Conservation (phyloP, 768 basidiomycete genomes). For the Suillus ampliporus region DNA sequence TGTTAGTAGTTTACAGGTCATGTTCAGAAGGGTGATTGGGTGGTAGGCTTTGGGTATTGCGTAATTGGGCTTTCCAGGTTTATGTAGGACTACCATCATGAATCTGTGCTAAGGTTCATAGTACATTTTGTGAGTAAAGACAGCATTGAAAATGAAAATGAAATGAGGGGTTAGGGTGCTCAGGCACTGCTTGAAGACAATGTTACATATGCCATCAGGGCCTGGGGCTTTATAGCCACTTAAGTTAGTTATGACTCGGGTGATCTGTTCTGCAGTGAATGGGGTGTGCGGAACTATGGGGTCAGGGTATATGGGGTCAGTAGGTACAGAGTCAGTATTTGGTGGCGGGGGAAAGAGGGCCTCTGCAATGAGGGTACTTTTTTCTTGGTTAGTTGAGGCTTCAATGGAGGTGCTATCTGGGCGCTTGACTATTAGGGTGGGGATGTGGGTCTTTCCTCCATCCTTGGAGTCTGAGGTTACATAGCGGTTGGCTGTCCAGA, state of each 20-base stretch:
- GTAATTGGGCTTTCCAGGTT: constrained; percentile 45
- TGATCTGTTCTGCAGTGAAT: constrained; percentile 21
- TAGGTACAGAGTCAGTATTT: neutral
- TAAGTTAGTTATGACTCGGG: constrained; percentile 12
- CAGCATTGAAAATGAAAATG: constrained; percentile 16
- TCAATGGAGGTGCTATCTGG: neutral
- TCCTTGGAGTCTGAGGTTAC: constrained; percentile 12
- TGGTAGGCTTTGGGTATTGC: constrained; percentile 38
- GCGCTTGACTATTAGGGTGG: constrained; percentile 11
- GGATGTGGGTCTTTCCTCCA: neutral
- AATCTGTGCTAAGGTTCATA: constrained; percentile 29
- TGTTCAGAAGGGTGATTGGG: constrained; percentile 45
- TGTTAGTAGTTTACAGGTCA: constrained; percentile 36
- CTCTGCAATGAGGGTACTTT: constrained; percentile 20
- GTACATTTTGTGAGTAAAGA: constrained; percentile 17
- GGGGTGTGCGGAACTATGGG: neutral
- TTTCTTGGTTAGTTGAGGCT: constrained; percentile 25
- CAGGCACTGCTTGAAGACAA: constrained; percentile 22
- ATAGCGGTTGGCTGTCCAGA: constrained; percentile 35
- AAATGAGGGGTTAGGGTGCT: constrained; percentile 17
- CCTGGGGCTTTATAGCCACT: constrained; percentile 28
- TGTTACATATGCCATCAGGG: constrained; percentile 36
- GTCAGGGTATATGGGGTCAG: constrained; percentile 15
- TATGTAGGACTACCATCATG: constrained; percentile 37
- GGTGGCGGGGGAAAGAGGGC: constrained; percentile 34